Evolutionary conservation across 768 basidiomycete genomes (phyloP), one percentile per base, ranked within the genome.

Genomic region (Pisolithus marmoratus): DNA sequence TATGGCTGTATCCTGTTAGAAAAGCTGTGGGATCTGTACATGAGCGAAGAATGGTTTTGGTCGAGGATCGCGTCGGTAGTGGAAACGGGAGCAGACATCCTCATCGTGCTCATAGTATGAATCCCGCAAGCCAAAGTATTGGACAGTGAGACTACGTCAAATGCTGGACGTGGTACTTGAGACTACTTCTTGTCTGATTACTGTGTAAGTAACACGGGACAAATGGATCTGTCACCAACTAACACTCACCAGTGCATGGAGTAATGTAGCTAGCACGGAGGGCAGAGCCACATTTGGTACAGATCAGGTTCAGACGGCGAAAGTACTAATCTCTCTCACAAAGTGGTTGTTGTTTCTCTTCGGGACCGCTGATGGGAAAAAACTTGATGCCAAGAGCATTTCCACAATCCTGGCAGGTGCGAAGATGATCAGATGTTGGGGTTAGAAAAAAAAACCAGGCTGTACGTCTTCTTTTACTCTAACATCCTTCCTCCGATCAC

Each of bases 251-350:
- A n/a, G n/a, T 94, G 78, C 96, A 96, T 40, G 96, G 95, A 38
- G 96, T 99, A 74, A 99, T 98, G 63, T 99, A 99, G 72, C 93
- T 96, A 50, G 93, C 95, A 63, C 96, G 78, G 54, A 99, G 71
- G 38, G 96, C 96, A 75, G 87, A 83, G 40, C 87, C 86, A 70
- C 96, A 99, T 71, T 96, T 95, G 44, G 87, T 90, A 68, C 96
- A 99, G 56, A 99, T 94, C 62, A 99, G 80, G 70, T 93, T 93
- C 49, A 99, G 79, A 51, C 96, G 82, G 59, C 92, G 83, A 71
- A 99, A 99, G 71, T 97, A n/a, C n/a, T n/a, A 99, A 68, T 99
- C 96, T 55, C 90, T 81, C 75, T 99, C 96, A 70, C 96, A 99
- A n/a, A 99, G 80, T 26, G 96, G 95, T 55, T 87, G 84, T 61